Evolutionary conservation across 768 basidiomycete species (phyloP), one percentile per base, ranked within the genome.

Genomic region (Tulasnella sp.): DNA sequence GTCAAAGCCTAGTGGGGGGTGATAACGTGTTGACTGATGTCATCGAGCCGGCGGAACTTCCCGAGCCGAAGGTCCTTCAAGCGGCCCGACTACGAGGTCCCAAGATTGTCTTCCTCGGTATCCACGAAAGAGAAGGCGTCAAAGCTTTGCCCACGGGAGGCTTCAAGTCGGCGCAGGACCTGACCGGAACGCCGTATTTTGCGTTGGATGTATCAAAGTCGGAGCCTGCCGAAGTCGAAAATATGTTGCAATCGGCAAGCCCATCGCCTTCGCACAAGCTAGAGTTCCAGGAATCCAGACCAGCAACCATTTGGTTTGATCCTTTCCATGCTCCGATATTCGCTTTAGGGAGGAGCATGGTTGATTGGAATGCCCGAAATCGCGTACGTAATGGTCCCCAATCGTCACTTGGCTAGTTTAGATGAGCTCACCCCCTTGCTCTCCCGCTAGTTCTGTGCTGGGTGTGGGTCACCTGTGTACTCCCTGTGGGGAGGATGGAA

Each of bases 401-500:
- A 49, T 71, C 67, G 25, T 49, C n/a, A 29, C 11, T 2, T 40
- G 25, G 22, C 6, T 34, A 45, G 15, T 69, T 2, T 25, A 69
- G 75, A 37, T 71, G 40, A 39, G 64, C 25, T 34, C 1, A 38
- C 71, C 78, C 34, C 68, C 42, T 58, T 15, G 34, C 22, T n/a
- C 1, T 74, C 49, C 25, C 6, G 19, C 14, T 78, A 96, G 94
- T 96, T 93, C 82, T 99, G 97, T 81, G 88, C 96, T 0, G 90
- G 89, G 0, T 99, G 97, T 82, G 95, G 96, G 3, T 88, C 90
- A 0, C 87, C 87, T 1, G 88, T 90, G 0, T 93, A 93, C 80
- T 92, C 94, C 0, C 85, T 93, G 79, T 98, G 97, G 97, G 95
- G 89, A 3, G 97, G 97, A 0, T 99, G 96, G 96, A 99, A 99